These are phyloP conservation scores for Rhinocladiella mackenziei DNA, from an alignment of 2,329 filamentous ascomycete species.

Conservation along the genomic window DNA sequence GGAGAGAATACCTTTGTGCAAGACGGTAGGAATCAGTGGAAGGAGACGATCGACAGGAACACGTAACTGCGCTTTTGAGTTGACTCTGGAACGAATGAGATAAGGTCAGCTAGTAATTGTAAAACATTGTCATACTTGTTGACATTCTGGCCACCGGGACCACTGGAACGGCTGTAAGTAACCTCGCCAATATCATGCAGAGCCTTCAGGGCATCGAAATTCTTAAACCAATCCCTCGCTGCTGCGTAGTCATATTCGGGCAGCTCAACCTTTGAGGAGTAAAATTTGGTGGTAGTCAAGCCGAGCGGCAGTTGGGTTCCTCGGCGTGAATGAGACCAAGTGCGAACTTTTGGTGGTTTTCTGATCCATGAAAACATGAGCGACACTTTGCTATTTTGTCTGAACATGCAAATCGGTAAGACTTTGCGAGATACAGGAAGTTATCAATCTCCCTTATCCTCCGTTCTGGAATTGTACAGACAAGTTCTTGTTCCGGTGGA, in stretches of 20 bases:
- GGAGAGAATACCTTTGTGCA: slow-evolving; percentile 50
- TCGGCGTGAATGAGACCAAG: too few species aligned
- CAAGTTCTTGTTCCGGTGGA: too few species aligned
- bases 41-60: slow-evolving; percentile 52
- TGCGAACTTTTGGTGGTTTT: too few species aligned
- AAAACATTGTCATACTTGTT: slow-evolving; percentile 55
- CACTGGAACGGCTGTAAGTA: slow-evolving; percentile 61
- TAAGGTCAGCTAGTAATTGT: neutral
- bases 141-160: slow-evolving; percentile 64
- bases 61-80: slow-evolving; percentile 63
- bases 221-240: slow-evolving; percentile 56
- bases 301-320: neutral
- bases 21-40: slow-evolving; percentile 50
- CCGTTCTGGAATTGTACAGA: too few species aligned
- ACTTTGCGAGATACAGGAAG: too few species aligned
- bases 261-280: slow-evolving; percentile 7
- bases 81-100: slow-evolving; percentile 48
- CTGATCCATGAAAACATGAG: too few species aligned
- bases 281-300: neutral
- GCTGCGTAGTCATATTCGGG: slow-evolving; percentile 34
- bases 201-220: slow-evolving; percentile 52
- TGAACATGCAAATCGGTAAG: too few species aligned
- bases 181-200: slow-evolving; percentile 55
- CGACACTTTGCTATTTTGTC: too few species aligned
- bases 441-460: too few species aligned